Conservation (phyloP, 768 basidiomycete genomes). For the Cystofilobasidium bisporidii region DNA sequence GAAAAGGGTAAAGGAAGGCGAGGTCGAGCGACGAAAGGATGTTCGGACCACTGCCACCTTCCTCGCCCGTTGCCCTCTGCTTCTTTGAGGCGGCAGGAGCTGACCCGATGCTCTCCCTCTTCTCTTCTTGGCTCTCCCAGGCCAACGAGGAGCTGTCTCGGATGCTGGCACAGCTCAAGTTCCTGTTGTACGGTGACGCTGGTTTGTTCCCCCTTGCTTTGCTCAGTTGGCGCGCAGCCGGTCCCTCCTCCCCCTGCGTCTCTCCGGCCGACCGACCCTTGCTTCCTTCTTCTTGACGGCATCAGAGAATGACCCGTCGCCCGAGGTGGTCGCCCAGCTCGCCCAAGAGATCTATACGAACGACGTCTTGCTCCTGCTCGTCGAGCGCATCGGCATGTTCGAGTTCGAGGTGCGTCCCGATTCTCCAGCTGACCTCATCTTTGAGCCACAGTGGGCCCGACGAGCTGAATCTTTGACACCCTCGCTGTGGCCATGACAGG, state of each 20-base stretch:
- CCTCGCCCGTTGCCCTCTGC: background rate
- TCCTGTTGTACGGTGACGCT: slow-evolving; percentile 74
- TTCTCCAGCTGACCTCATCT: too few relatives aligned
- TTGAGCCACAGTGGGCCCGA: too few relatives aligned
- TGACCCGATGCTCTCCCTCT: background rate
- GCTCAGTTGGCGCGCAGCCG: background rate
- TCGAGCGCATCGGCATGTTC: slow-evolving; percentile 70
- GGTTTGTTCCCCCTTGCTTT: slow-evolving; percentile 44
- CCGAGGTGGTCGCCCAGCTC: slow-evolving; percentile 84
- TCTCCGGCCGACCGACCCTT: slow-evolving; percentile 2
- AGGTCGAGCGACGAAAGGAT: too few relatives aligned
- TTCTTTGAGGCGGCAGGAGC: too few relatives aligned
- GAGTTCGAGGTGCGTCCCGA: slow-evolving; percentile 68
- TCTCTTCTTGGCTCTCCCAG: slow-evolving; percentile 41
- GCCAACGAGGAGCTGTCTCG: slow-evolving; percentile 82
- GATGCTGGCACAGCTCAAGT: slow-evolving; percentile 82
- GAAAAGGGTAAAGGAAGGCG: too few relatives aligned
- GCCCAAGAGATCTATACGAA: slow-evolving; percentile 92
- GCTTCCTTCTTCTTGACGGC: background rate
- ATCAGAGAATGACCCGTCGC: slow-evolving; percentile 57
- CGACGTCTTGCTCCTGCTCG: slow-evolving; percentile 70
- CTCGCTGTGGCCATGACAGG: slow-evolving; percentile 32
- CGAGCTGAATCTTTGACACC: too few relatives aligned
- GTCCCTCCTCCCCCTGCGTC: background rate
- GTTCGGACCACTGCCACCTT: too few relatives aligned